A percentile compares a stretch with the other conserved stretches of the same genome.
Evolutionary conservation across 495 filamentous ascomycete species (phyloP).

Genomic region (Neurospora sp.): DNA sequence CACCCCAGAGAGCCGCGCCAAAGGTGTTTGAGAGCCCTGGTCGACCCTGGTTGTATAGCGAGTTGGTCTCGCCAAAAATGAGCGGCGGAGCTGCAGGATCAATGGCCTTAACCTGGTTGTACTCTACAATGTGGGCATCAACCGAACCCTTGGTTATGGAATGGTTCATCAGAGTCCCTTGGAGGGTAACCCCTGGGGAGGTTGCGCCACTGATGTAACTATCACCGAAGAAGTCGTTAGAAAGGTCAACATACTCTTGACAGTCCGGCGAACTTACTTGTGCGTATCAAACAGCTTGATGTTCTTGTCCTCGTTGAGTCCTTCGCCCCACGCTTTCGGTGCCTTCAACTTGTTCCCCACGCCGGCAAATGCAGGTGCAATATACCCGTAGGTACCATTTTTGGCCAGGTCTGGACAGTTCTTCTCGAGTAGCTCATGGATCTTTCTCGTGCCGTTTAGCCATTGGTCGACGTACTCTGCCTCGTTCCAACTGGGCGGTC

Average conservation of each 20-base stretch:
- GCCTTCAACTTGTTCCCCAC: conserved; percentile 43
- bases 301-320: conserved; percentile 37
- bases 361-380: conserved; percentile 54
- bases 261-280: conserved; percentile 36
- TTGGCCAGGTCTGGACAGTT: conserved; percentile 41
- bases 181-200: conserved; percentile 52
- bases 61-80: conserved; percentile 58
- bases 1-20: conserved; percentile 59
- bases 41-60: conserved; percentile 52
- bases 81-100: conserved; percentile 38
- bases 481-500: conserved; percentile 47
- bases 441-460: conserved; percentile 42
- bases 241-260: not conserved
- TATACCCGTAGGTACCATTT: conserved; percentile 36
- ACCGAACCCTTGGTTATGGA: conserved; percentile 42
- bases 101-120: conserved; percentile 25
- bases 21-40: conserved; percentile 58
- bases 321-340: conserved; percentile 40
- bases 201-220: conserved; percentile 59
- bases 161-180: conserved; percentile 59
- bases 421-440: conserved; percentile 38
- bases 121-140: conserved; percentile 35
- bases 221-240: conserved; percentile 5
- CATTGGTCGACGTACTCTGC: conserved; percentile 50
- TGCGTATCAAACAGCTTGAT: conserved; percentile 52